A percentile compares a stretch with the other conserved stretches of the same genome.
phyloP scores from a whole-genome alignment of 441 rosid genomes.

The Populus hybrid region DNA sequence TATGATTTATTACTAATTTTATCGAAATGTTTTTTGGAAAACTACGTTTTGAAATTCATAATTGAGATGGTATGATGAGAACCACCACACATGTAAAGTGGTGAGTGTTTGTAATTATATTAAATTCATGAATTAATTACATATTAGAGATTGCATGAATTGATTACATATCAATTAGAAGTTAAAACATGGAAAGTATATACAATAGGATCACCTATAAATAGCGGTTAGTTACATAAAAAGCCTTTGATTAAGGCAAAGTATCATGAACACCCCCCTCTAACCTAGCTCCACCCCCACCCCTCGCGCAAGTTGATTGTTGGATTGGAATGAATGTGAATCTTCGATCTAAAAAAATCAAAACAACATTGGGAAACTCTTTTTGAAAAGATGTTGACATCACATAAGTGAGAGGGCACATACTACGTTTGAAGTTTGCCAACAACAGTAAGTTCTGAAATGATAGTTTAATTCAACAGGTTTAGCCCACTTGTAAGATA shows the following conservation, averaged over 20 bases:
- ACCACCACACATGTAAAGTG: not conserved
- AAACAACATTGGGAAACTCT: too few species aligned
- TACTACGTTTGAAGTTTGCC: not conserved
- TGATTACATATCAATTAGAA: too few species aligned
- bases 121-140: too few species aligned
- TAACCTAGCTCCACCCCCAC: too few species aligned
- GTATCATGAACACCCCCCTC: not conserved
- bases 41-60: not conserved
- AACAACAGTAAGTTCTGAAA: not conserved
- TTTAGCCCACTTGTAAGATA: fast-evolving
- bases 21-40: too few species aligned
- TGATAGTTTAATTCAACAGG: not conserved
- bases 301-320: not conserved
- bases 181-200: too few species aligned
- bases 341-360: too few species aligned
- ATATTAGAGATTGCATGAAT: too few species aligned
- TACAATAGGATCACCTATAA: too few species aligned
- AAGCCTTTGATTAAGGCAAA: too few species aligned
- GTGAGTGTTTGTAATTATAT: too few species aligned
- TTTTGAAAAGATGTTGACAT: not conserved
- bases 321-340: not conserved
- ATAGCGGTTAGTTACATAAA: too few species aligned
- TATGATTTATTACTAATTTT: not conserved
- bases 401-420: not conserved
- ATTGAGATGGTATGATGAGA: not conserved